phyloP scores from a whole-genome alignment of 164 flowering plant species.

The Piper longum region DNA sequence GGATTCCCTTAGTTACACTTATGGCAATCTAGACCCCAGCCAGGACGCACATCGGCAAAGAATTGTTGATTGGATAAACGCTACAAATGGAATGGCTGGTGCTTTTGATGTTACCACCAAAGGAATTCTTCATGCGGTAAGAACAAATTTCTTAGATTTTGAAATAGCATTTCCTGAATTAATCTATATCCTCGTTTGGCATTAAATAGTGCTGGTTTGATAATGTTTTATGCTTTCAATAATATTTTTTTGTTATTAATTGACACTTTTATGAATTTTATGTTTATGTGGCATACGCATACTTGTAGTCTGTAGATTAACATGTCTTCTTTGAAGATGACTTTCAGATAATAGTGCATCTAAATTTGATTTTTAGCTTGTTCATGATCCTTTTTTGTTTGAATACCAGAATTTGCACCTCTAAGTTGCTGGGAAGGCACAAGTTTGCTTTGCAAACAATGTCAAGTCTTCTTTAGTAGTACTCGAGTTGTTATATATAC shows the following conservation, averaged over 20 bases:
- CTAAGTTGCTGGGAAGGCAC: neutral
- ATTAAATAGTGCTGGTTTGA: neutral
- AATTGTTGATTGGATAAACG: constrained; percentile 95
- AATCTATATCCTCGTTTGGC: neutral
- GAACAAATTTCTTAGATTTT: constrained; percentile 8
- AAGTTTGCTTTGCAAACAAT: no score
- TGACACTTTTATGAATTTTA: no score
- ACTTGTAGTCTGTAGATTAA: no score
- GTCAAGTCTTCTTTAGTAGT: neutral
- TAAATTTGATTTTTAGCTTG: no score
- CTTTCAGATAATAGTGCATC: no score
- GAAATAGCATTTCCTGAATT: neutral
- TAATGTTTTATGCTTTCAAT: no score
- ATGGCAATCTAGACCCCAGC: constrained; percentile 81
- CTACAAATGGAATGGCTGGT: constrained; percentile 78
- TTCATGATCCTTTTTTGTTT: no score
- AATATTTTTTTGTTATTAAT: no score
- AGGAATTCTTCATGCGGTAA: constrained; percentile 92
- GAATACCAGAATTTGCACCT: no score
- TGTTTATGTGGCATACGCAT: no score
- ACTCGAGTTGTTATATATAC: neutral
- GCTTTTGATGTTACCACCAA: constrained; percentile 99
- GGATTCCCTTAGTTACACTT: constrained; percentile 93
- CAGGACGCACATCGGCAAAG: constrained; percentile 98
- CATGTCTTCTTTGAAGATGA: no score